phyloP scores from a whole-genome alignment of 768 basidiomycete species.

The Panaeolus papilionaceus region DNA sequence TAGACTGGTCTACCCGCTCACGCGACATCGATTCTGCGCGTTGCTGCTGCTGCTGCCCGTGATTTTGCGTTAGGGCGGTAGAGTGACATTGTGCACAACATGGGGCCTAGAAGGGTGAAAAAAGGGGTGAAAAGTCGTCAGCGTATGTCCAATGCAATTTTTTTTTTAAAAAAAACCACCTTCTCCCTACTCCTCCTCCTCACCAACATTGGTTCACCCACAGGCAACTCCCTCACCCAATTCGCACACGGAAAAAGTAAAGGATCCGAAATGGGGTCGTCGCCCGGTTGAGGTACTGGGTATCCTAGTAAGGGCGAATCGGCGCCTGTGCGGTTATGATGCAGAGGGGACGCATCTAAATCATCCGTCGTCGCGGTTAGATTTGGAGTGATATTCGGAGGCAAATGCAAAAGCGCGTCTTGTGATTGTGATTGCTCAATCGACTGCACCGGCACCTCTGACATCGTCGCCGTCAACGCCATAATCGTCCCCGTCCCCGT shows the following conservation, averaged over 20 bases:
- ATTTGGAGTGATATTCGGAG: neutral
- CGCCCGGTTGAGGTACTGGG: neutral
- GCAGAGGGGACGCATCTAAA: neutral
- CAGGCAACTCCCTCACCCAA: slow-evolving; percentile 15
- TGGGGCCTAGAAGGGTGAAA: neutral
- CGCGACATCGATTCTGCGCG: neutral
- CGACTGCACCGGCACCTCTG: neutral
- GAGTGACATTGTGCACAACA: neutral
- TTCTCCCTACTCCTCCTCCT: slow-evolving; percentile 1
- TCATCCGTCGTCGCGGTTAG: neutral
- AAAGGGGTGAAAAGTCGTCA: no score
- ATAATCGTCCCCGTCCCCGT: neutral
- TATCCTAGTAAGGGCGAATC: neutral
- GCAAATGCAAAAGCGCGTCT: neutral
- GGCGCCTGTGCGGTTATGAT: slow-evolving; percentile 5
- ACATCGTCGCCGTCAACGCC: neutral
- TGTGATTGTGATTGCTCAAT: no score
- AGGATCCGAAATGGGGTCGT: neutral
- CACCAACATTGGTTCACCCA: neutral
- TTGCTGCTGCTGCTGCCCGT: neutral
- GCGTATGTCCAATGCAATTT: no score
- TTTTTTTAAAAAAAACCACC: neutral
- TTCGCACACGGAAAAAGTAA: slow-evolving; percentile 1
- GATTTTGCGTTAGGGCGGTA: neutral
- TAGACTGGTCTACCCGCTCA: neutral